Conservation (phyloP, 192 early-diverging fungal genomes). For the Coemansia sp. region DNA sequence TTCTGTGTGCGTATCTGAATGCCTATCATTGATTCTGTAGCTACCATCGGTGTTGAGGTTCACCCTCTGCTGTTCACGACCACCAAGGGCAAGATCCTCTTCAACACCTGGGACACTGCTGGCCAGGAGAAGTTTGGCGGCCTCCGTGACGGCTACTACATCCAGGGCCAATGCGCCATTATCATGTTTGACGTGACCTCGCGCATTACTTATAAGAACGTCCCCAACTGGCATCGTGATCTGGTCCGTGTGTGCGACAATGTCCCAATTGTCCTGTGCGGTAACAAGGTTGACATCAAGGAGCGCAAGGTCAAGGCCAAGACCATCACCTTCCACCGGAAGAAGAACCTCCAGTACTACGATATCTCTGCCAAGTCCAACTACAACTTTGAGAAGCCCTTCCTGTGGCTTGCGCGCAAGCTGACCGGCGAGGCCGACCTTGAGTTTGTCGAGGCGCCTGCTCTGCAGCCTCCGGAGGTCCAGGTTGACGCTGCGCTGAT, state of each 20-base stretch:
- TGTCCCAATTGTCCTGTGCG: conserved; percentile 99
- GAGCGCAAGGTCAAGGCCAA: conserved; percentile 99
- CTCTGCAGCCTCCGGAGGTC: conserved; percentile 94
- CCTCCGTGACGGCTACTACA: conserved; percentile 99
- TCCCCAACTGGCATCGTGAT: conserved; percentile 99
- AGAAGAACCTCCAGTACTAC: conserved; percentile 99
- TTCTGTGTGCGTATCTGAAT: conserved; percentile 9
- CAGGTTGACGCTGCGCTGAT: conserved; percentile 76
- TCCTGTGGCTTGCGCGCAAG: conserved; percentile 99
- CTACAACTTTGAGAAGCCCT: conserved; percentile 99
- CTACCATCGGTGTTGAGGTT: conserved; percentile 99
- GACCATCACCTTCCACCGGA: conserved; percentile 99
- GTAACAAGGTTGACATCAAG: conserved; percentile 99
- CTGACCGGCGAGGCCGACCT: conserved; percentile 91
- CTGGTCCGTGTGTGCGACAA: conserved; percentile 99
- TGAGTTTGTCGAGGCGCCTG: conserved; percentile 97
- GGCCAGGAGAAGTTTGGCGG: conserved; percentile 99
- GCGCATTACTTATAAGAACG: conserved; percentile 99
- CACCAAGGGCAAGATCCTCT: conserved; percentile 93
- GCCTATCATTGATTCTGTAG: conserved; percentile 51
- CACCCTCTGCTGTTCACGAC: conserved; percentile 98
- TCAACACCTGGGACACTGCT: conserved; percentile 99
- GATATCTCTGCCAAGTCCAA: conserved; percentile 99
- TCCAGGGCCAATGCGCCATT: conserved; percentile 98
- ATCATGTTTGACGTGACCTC: conserved; percentile 99